Conservation (phyloP, 1,284 basidiomycete species). For the Apiotrichum veenhuisii region DNA sequence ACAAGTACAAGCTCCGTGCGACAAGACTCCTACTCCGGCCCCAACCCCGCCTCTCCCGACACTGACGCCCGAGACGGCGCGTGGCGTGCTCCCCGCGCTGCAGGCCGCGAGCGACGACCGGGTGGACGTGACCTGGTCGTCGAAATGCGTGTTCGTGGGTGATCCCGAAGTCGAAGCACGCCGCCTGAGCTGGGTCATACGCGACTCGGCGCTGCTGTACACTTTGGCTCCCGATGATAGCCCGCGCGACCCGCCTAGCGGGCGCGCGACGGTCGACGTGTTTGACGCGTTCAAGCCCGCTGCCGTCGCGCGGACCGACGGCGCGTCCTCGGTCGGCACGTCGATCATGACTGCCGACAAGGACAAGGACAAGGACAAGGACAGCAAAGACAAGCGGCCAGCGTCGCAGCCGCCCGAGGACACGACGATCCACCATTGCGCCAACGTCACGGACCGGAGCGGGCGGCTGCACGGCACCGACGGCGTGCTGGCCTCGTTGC, state of each 20-base stretch:
- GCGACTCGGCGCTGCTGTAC: slow-evolving; percentile 29
- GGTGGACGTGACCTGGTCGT: slow-evolving; percentile 10
- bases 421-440: slow-evolving; percentile 12
- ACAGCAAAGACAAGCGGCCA: too few relatives aligned
- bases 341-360: not conserved
- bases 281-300: slow-evolving; percentile 1
- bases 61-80: slow-evolving; percentile 6
- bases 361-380: not conserved
- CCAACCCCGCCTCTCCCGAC: not conserved
- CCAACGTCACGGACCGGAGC: not conserved
- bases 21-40: too few relatives aligned
- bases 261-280: not conserved
- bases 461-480: slow-evolving; percentile 8
- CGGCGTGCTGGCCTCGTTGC: slow-evolving; percentile 4
- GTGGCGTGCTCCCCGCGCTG: slow-evolving; percentile 22
- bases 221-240: slow-evolving; percentile 15
- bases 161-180: slow-evolving; percentile 19
- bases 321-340: not conserved
- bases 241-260: not conserved
- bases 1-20: not conserved
- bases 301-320: not conserved
- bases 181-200: slow-evolving; percentile 30
- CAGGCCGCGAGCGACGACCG: slow-evolving; percentile 23
- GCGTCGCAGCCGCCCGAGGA: not conserved
- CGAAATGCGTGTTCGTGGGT: slow-evolving; percentile 22